Evolutionary conservation across 2,329 filamentous ascomycete species (phyloP), one percentile per base, ranked within the genome.

Genomic region (Endocalyx cinctus): DNA sequence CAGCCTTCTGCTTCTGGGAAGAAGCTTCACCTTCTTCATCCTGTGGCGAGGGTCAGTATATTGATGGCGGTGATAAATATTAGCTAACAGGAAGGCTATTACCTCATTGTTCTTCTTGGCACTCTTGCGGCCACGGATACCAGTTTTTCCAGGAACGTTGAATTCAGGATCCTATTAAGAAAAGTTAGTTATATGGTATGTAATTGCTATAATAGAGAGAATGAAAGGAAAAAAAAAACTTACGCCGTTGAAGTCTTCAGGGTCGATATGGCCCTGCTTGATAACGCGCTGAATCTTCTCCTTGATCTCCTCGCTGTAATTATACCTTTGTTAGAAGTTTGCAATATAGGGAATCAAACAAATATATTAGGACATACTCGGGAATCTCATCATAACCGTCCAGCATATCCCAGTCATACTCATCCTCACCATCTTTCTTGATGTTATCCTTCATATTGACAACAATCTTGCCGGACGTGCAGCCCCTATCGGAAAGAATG

Each of bases 171-270:
- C 86, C 85, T 92, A 46, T 27, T 5, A 10, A 20, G 8, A 31
- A 31, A 22, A 17, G 37, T 39, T 17, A 35, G 20, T 35, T n/a
- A n/a, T n/a, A n/a, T n/a, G n/a, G 16, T 15, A 15, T 4, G 5
- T 28, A 16, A 8, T 18, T 41, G 32, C 39, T 30, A 14, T 12
- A 33, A 15, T 35, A 10, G 2, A 38, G 50, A 18, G 31, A 39
- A 22, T 42, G 28, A 31, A 35, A 2, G 26, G 16, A 18, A 15
- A 16, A 17, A 8, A 8, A 23, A 23, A 19, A 68, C 84, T 64
- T 72, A 94, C 88, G 10, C 87, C 87, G 20, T 83, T 90, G 79
- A 87, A 96, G 48, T 96, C 90, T 32, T 86, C 82, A 26, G 87
- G 72, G 46, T 84, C 82, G 48, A 97, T 82, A 50, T 92, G 85